These are phyloP conservation scores for Collybiopsis confluens DNA, from an alignment of 768 basidiomycete species.

Conservation along the genomic window DNA sequence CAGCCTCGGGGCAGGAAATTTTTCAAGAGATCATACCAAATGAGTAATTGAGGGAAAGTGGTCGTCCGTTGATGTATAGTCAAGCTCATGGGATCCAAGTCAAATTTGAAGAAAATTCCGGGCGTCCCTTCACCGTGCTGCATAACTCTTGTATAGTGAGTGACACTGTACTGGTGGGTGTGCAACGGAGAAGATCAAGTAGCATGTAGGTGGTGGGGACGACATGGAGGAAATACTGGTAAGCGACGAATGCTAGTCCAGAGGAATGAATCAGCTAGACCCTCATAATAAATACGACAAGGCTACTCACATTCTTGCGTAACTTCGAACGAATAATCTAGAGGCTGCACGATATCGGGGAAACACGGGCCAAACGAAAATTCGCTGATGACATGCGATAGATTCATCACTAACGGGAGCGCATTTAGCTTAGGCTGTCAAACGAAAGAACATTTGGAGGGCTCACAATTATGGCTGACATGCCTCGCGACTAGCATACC, in stretches of 20 bases:
- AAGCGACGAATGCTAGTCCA: slow-evolving; percentile 72
- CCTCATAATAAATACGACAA: slow-evolving; percentile 1
- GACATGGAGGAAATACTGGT: slow-evolving; percentile 93
- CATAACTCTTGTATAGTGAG: slow-evolving; percentile 79
- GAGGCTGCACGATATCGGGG: slow-evolving; percentile 91
- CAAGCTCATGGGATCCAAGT: slow-evolving; percentile 85
- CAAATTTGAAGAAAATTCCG: slow-evolving; percentile 98
- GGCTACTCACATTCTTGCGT: slow-evolving; percentile 57
- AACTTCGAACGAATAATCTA: slow-evolving; percentile 85
- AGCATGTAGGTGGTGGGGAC: slow-evolving; percentile 93
- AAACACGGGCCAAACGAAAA: slow-evolving; percentile 97
- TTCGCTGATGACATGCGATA: slow-evolving; percentile 94
- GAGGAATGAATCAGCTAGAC: neutral
- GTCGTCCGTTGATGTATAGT: slow-evolving; percentile 88
- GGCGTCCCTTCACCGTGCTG: slow-evolving; percentile 77
- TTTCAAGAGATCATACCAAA: slow-evolving; percentile 38
- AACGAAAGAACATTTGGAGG: neutral
- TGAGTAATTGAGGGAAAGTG: slow-evolving; percentile 72
- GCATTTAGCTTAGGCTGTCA: neutral
- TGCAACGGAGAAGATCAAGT: slow-evolving; percentile 59
- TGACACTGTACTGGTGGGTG: slow-evolving; percentile 91
- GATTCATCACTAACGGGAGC: slow-evolving; percentile 74
- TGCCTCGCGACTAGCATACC: slow-evolving; percentile 85
- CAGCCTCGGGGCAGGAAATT: neutral
- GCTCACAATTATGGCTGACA: slow-evolving; percentile 80